These are phyloP conservation scores for Berberis vulgaris DNA, from an alignment of 164 flowering plant species.

Conservation along the genomic window DNA sequence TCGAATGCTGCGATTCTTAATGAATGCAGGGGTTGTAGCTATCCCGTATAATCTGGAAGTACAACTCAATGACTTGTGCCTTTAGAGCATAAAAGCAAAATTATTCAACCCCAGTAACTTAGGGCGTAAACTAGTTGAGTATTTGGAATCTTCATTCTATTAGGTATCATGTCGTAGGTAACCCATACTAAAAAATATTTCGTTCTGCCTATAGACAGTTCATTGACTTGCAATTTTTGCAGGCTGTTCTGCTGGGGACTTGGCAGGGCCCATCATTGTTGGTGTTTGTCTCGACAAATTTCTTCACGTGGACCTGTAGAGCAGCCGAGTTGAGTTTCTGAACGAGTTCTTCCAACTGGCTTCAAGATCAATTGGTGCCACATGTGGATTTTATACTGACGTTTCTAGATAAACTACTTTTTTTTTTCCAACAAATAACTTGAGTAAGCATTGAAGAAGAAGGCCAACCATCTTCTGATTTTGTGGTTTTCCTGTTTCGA, in stretches of 20 bases:
- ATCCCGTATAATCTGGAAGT: background rate
- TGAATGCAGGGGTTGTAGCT: background rate
- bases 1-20: background rate
- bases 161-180: background rate
- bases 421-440: too few species aligned
- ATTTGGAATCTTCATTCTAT: background rate
- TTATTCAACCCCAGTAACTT: background rate
- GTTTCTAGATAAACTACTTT: too few species aligned
- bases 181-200: background rate
- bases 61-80: background rate
- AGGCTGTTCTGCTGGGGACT: conserved; percentile 77
- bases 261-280: conserved; percentile 39
- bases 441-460: too few species aligned
- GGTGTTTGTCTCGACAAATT: too few species aligned
- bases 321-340: too few species aligned
- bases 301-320: too few species aligned
- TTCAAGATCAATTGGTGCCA: too few species aligned
- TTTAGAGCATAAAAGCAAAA: background rate
- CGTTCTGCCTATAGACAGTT: background rate
- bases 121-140: background rate
- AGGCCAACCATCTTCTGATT: too few species aligned
- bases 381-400: too few species aligned
- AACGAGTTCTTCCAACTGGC: too few species aligned
- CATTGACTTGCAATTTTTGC: conserved; percentile 4
- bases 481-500: too few species aligned